Evolutionary conservation across 345 rosid genomes (phyloP).

Genomic region (Eucalyptus tenuipes): DNA sequence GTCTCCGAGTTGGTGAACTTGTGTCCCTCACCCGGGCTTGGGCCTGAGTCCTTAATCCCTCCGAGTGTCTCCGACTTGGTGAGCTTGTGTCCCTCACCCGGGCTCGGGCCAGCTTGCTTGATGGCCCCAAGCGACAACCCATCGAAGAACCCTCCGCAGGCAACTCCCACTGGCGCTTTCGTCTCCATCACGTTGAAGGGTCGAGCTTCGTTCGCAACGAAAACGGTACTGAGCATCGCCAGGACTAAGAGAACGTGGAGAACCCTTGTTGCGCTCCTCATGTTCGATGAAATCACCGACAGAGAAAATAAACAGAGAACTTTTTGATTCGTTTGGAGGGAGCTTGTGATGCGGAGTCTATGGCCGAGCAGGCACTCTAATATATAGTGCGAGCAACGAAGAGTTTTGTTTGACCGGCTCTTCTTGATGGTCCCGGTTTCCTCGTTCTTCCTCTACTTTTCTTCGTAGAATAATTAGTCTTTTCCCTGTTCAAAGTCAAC

Average conservation of each 20-base stretch:
- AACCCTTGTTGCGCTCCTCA: background rate
- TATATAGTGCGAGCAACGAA: background rate
- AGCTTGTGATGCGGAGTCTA: background rate
- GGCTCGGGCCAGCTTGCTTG: conserved; percentile 5
- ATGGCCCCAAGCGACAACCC: background rate
- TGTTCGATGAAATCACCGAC: background rate
- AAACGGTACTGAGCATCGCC: background rate
- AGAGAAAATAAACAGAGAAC: background rate
- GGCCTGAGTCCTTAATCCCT: conserved; percentile 1
- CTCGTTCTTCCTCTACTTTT: background rate
- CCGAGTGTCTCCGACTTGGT: background rate
- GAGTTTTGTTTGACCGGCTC: background rate
- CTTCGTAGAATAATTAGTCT: background rate
- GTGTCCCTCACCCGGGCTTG: background rate
- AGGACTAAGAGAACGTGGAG: background rate
- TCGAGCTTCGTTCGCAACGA: background rate
- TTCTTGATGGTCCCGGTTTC: background rate
- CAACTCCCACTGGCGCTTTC: background rate
- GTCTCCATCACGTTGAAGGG: background rate
- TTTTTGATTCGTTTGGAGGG: background rate
- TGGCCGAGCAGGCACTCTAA: background rate
- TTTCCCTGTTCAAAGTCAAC: background rate
- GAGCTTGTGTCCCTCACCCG: background rate
- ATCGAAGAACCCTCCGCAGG: background rate
- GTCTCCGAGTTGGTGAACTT: background rate